Base-by-base conservation (phyloP, 805 yeast species). In the Saccharomycopsis babjevae region DNA sequence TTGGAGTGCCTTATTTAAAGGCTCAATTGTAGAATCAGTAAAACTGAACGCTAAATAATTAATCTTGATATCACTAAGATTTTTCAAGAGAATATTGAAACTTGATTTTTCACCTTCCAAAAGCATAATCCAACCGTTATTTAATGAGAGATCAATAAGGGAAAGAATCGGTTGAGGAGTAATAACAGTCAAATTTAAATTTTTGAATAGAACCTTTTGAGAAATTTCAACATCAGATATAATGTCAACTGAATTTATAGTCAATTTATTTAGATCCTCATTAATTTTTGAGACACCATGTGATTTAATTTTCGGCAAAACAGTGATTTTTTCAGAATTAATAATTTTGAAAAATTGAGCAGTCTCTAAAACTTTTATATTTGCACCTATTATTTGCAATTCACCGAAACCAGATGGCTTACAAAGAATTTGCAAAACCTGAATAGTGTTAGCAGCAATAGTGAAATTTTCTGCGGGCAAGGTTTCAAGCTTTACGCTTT, bases 21-120 rank as follows among this genome's bases (percentile, higher is more conserved):
- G 81, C 38, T 84, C 91, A 5, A 81, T 78, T 0, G 94, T 85
- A 0, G 94, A 85, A 68, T 89, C 96, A 74, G 83, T 76, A 66
- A 84, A 84, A 6, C 83, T 79, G 63, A 87, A 84, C 3, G 83
- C 77, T 39, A 89, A 66, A 57, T 79, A 76, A 59, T 84, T 81
- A 54, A 86, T 82, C 0, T 77, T 67, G 3, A 85, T 83, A 4
- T 72, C 68, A 0, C 93, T 84, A 20, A 79, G 75, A 69, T 90
- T 89, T 56, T 79, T 77, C 38, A 90, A 71, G 1, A 72, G 69
- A 5, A 89, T 70, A 1, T 77, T 73, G 62, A 88, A 81, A 1
- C 69, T 64, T 57, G 76, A 77, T 50, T 76, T 73, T 66, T 90
- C 94, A 8, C 97, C 97, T 68, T 89, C 96, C 13, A 90, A 71